These are phyloP conservation scores for Tricharina praecox DNA, from an alignment of 495 filamentous ascomycete genomes.

Conservation along the genomic window DNA sequence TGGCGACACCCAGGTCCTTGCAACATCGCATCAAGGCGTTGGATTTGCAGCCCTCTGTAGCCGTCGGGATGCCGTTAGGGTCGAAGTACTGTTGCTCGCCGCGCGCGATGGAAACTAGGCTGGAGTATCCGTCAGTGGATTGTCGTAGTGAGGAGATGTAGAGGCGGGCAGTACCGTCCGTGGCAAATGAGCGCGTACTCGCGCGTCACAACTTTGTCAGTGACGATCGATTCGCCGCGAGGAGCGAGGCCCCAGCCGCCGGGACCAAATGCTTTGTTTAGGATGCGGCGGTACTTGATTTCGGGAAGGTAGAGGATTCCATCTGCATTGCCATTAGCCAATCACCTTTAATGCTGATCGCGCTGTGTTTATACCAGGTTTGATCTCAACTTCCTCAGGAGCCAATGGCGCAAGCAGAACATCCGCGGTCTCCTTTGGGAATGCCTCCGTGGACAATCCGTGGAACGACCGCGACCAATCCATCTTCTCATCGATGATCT, in stretches of 20 bases:
- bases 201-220: conserved; percentile 69
- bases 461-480: conserved; percentile 93
- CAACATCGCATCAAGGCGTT: conserved; percentile 94
- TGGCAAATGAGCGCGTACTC: conserved; percentile 87
- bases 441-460: conserved; percentile 60
- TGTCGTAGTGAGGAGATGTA: not conserved
- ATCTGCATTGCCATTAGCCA: conserved; percentile 38
- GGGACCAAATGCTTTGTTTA: conserved; percentile 84
- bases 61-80: conserved; percentile 84
- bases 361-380: conserved; percentile 38
- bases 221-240: conserved; percentile 77
- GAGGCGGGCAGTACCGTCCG: conserved; percentile 46
- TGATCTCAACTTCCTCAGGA: conserved; percentile 76
- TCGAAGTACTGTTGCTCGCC: conserved; percentile 93
- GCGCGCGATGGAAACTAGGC: conserved; percentile 78
- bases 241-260: conserved; percentile 92
- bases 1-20: conserved; percentile 90
- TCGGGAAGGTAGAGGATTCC: conserved; percentile 93
- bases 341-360: too few species aligned
- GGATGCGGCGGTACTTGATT: conserved; percentile 90
- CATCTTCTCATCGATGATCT: conserved; percentile 31
- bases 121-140: conserved; percentile 24
- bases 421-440: conserved; percentile 56
- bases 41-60: conserved; percentile 90
- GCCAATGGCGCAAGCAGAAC: conserved; percentile 51